Evolutionary conservation across 2,329 filamentous ascomycete genomes (phyloP), one percentile per base, ranked within the genome.

Genomic region (Celoporthe dispersa): DNA sequence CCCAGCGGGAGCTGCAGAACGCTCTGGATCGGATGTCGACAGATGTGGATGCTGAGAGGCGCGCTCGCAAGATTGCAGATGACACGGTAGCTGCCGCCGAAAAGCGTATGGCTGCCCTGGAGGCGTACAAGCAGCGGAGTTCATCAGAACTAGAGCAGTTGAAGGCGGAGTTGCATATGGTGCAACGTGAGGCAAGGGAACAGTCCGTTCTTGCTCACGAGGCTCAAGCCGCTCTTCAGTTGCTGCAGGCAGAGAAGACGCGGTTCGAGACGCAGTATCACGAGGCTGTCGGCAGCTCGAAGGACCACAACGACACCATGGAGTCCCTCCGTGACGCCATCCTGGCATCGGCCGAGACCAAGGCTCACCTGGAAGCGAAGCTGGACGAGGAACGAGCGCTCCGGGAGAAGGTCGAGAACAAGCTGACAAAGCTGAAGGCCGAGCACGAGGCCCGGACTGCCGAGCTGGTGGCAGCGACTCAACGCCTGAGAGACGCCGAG

Each of bases 231-330:
- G 86, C 91, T 53, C 83, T 92, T 57, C 90, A 93, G 74, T 83
- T 97, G 70, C 83, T 97, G n/a, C 86, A 87, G 68, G 87, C 97
- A n/a, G 95, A 98, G 78, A 97, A 96, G 79, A 88, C 91, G 3
- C 93, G 97, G 73, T 80, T 97, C 19, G 85, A 87, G 67, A 83
- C 84, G 44, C 92, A 90, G 77, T 89, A 93, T 68, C 86, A 92
- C 25, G 91, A 92, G 48, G 87, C 87, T 3, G 80, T 90, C 1
- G 85, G 86, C n/a, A 90, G 87, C 67, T 87, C 91, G 0, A 89
- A 90, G 76, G 92, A 91, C 67, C 90, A 94, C 75, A 85, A 86
- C 14, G 85, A 88, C 22, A 91, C 93, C 6, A 89, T 99, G 63
- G 87, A 88, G 41, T 90, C 92, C 3, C 84, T 99, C 57, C 89